Evolutionary conservation across 192 early-diverging fungal species (phyloP).

Genomic region (Gamsiella multidivaricata): DNA sequence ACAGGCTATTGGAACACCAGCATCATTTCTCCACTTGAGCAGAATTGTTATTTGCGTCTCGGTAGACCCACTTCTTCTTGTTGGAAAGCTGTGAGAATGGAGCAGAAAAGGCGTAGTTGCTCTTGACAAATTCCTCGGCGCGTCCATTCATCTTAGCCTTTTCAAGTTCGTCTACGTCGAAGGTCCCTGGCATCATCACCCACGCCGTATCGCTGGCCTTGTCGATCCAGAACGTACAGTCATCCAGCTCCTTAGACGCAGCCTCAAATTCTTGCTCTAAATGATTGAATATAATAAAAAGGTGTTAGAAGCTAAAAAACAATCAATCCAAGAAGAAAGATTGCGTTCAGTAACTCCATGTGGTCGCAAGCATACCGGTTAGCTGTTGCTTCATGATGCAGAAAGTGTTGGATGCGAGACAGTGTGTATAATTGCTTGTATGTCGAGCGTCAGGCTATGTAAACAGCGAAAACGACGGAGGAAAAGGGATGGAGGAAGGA

Average conservation of each 20-base stretch:
- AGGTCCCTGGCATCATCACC: neutral
- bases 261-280: neutral
- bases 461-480: neutral
- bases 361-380: neutral
- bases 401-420: neutral
- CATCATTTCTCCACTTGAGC: too few relatives aligned
- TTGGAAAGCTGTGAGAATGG: neutral
- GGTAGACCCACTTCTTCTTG: neutral
- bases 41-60: neutral
- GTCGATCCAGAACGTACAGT: neutral
- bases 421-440: neutral
- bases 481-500: neutral
- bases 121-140: neutral
- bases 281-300: neutral
- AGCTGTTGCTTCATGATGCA: neutral
- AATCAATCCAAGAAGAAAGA: neutral
- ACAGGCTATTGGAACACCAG: too few relatives aligned
- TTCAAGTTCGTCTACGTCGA: neutral
- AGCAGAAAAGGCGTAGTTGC: neutral
- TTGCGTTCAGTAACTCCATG: neutral
- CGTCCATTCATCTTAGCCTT: neutral
- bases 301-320: neutral
- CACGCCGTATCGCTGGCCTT: neutral
- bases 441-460: too few relatives aligned
- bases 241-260: neutral